Evolutionary conservation across 148 eudicot species (phyloP), one percentile per base, ranked within the genome.

Genomic region (Camellia granthamiana): DNA sequence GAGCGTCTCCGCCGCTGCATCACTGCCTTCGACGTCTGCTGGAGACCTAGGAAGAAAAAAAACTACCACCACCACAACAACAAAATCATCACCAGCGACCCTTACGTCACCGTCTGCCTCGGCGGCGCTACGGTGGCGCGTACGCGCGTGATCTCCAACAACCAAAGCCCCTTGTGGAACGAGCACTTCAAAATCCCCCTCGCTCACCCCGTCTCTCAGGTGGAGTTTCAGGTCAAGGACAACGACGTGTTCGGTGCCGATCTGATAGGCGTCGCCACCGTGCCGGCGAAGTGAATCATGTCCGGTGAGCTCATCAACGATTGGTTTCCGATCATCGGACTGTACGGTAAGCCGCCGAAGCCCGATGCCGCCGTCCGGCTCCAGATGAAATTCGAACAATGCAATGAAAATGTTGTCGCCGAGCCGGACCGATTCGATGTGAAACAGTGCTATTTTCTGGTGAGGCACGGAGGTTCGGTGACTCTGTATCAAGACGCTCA

Each of bases 401-500:
- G 92, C 74, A 67, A 66, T 1, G 72, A 58, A 3, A 81, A 84
- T 60, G 23, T 67, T 6, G 85, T 67, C 6, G 19, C 54, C 0
- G 83, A 76, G 0, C 77, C 77, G 0, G 85, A 65, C 6, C 77
- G 86, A 6, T 85, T 81, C 46, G 85, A 83, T 1, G 86, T 96
- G 5, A 66, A 74, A 0, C 83, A 88, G 63, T 91, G 97, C 67
- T 96, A 92, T 75, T 96, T 96, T 54, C 98, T 98, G 7, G 85
- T 83, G 60, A 82, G 95, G 72, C 87, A 80, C 23, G 99, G 99
- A 0, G 92, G 98, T 2, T 49, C 70, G 12, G 89, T 96, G 73
- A 93, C 95, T 6, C 69, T 96, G 19, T 96, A 94, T 70, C 99
- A 96, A 80, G 99, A 96, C 55, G 99, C 99, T 4, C 99, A 96